A percentile compares a stretch with the other conserved stretches of the same genome.
These are phyloP conservation scores for Papiliotrema flavescens DNA, from an alignment of 1,284 basidiomycete genomes.

Conservation along the genomic window DNA sequence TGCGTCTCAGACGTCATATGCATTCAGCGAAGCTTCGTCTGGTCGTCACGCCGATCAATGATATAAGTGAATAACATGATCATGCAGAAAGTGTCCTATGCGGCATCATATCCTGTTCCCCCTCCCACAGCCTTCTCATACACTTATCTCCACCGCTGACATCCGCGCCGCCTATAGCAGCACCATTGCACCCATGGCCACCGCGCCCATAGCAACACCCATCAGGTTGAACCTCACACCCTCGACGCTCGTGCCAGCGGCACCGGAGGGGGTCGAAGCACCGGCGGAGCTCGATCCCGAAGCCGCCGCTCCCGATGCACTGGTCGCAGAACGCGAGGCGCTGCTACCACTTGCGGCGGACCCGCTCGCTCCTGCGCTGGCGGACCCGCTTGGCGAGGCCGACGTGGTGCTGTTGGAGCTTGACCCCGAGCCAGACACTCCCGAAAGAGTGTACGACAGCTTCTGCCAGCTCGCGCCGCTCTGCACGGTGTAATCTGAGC, in stretches of 20 bases:
- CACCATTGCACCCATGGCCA: background rate
- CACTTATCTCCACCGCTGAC: too few species aligned
- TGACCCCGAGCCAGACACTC: conserved; percentile 17
- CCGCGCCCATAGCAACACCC: background rate
- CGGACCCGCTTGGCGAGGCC: conserved; percentile 9
- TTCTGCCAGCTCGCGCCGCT: conserved; percentile 42
- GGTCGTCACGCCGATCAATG: background rate
- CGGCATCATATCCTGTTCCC: background rate
- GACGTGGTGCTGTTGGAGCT: conserved; percentile 12
- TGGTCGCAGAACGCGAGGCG: background rate
- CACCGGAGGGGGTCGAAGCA: background rate
- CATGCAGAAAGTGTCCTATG: background rate
- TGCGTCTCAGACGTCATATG: background rate
- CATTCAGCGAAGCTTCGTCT: background rate
- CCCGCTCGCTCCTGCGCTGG: conserved; percentile 6
- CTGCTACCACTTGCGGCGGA: background rate
- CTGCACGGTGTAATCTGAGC: conserved; percentile 40
- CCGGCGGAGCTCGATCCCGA: background rate
- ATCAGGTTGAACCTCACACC: background rate
- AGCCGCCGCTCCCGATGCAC: background rate
- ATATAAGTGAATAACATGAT: background rate
- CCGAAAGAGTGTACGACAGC: conserved; percentile 38
- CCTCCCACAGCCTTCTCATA: background rate
- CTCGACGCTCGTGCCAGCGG: background rate
- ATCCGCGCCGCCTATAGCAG: background rate